Base-by-base conservation (phyloP, 2,329 filamentous ascomycete genomes). In the Zymoseptoria brevis region DNA sequence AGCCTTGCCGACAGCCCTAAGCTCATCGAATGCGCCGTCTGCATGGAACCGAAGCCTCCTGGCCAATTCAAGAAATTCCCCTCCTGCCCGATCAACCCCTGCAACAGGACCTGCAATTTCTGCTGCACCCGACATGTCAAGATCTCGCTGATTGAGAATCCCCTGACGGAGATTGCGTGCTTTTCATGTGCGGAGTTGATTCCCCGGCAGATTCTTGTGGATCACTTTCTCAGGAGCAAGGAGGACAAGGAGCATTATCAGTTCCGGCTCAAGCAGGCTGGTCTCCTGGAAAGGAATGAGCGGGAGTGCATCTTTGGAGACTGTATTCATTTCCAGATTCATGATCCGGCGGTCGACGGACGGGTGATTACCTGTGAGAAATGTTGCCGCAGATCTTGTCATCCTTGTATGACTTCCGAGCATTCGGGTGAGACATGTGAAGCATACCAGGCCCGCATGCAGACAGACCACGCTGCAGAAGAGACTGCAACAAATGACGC, bases 81-180 rank as follows among this genome's bases (percentile, higher is more conserved):
- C 21, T 50, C 45, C 8, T 56, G 54, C 45, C 21, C 24, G 8
- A n/a, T 29, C 11, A 30, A 50, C 4, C 45, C 45, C 19, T 56
- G 54, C 24, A 56, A 56, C 24, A 51, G 26, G 21, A 50, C 48
- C 4, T 56, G 54, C 54, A 56, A 56, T 48, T 56, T 50, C 45
- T 56, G 54, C 54, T 56, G 54, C 21, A 51, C 54, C 8, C 45
- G 50, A 1, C 21, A 49, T 6, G 19, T 56, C 13, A 56, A 56
- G 21, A 56, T 26, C 41, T n/a, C 21, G 2, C 19, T 48, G 8
- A 56, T 56, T 5, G 54, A 56, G 16, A 49, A 56, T 21, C 54
- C 54, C 1, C 19, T 22, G 41, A n/a, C 21, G 19, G 41, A 24
- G 8, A 16, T 56, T 13, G 22, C 21, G 50, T 56, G 54, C 26